Percentiles rank a stretch among this genome's conserved stretches.
These are phyloP conservation scores for Harrya chromipes DNA, from an alignment of 768 basidiomycete species.

Conservation along the genomic window DNA sequence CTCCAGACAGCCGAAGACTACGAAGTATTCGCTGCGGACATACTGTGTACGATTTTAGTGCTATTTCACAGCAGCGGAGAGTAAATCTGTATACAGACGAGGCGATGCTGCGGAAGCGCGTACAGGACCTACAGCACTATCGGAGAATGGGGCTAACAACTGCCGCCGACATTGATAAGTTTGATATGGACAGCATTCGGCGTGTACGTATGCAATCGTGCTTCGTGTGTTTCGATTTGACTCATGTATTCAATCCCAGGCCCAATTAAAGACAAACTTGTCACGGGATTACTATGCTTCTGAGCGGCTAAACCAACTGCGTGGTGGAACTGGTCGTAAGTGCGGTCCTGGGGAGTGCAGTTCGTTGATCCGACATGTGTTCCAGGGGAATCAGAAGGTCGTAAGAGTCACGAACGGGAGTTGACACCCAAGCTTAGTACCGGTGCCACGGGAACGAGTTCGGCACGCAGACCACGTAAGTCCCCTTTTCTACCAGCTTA, in stretches of 20 bases:
- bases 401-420: constrained; percentile 60
- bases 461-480: constrained; percentile 44
- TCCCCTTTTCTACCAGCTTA: background rate
- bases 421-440: constrained; percentile 48
- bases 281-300: constrained; percentile 55
- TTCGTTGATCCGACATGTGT: background rate
- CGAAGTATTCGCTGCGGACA: constrained; percentile 82
- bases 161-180: constrained; percentile 87
- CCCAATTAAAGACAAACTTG: constrained; percentile 57
- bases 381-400: constrained; percentile 46
- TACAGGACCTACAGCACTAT: constrained; percentile 89
- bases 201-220: constrained; percentile 47
- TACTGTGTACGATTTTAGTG: constrained; percentile 66
- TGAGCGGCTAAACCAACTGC: constrained; percentile 49
- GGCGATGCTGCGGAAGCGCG: constrained; percentile 78
- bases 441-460: constrained; percentile 34
- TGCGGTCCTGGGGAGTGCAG: constrained; percentile 35
- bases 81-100: constrained; percentile 59
- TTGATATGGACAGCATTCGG: constrained; percentile 69
- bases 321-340: constrained; percentile 48
- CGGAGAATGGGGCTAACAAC: constrained; percentile 83
- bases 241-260: constrained; percentile 34
- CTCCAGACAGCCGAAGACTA: constrained; percentile 91
- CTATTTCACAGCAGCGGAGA: background rate
- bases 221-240: background rate